Evolutionary conservation across 2,329 filamentous ascomycete genomes (phyloP), one percentile per base, ranked within the genome.

Genomic region (Paracorniculantispora psalliotae): DNA sequence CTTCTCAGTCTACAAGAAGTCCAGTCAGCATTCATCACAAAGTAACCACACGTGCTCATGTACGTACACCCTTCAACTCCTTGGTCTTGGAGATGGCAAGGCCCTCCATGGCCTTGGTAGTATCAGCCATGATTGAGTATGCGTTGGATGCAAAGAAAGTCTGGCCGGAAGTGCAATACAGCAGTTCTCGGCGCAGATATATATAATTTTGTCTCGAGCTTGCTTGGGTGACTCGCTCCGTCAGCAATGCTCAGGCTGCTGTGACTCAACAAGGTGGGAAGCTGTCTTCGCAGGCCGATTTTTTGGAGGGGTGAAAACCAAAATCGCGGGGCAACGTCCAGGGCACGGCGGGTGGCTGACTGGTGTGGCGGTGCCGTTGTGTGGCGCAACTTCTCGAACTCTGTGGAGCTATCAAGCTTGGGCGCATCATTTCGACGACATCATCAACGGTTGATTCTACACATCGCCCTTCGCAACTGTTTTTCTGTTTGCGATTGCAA

Each of bases 1-100:
- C 77, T 96, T 96, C 68, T 96, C 91, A 41, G 92, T 96, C 83
- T 90, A 39, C 59, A 62, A 60, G 47, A n/a, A n/a, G n/a, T n/a
- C n/a, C n/a, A n/a, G n/a, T n/a, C n/a, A n/a, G n/a, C n/a, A n/a
- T n/a, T n/a, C n/a, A n/a, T n/a, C n/a, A n/a, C n/a, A n/a, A n/a
- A n/a, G n/a, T n/a, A n/a, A n/a, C n/a, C n/a, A n/a, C n/a, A n/a
- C n/a, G n/a, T n/a, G n/a, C n/a, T n/a, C n/a, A n/a, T n/a, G n/a
- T 23, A 74, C 78, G 59, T 74, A 79, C 80, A 62, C 81, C 81
- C 72, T 83, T 84, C 68, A 84, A 74, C 73, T 84, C 81, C 72
- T 84, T 84, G 59, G 80, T 84, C 71, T 83, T 84, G 71, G 80
- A 83, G 65, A 83, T 75, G 61, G 75, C 73, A 60, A 81, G 72